A percentile compares a stretch with the other conserved stretches of the same genome.
phyloP scores from a whole-genome alignment of 768 basidiomycete genomes.

The Kwoniella sp. region DNA sequence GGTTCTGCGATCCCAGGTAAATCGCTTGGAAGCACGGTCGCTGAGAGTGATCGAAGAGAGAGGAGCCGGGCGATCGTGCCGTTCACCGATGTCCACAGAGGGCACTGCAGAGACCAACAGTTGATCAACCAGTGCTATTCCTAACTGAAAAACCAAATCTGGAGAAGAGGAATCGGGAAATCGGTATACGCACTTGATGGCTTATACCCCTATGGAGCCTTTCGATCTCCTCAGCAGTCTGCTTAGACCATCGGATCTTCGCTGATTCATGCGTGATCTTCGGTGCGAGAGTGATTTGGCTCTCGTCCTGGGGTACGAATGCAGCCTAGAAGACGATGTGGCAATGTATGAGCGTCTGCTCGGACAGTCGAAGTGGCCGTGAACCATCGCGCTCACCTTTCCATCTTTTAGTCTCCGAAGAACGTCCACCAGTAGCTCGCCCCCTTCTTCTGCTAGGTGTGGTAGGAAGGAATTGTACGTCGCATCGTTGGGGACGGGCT shows the following conservation, averaged over 20 bases:
- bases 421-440: slow-evolving; percentile 70
- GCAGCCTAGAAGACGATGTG: slow-evolving; percentile 58
- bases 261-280: slow-evolving; percentile 64
- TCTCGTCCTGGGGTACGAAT: slow-evolving; percentile 61
- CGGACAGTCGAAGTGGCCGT: neutral
- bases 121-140: neutral
- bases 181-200: slow-evolving; percentile 65
- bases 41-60: slow-evolving; percentile 14
- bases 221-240: slow-evolving; percentile 65
- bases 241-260: slow-evolving; percentile 63
- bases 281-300: slow-evolving; percentile 62
- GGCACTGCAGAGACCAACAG: slow-evolving; percentile 33
- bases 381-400: slow-evolving; percentile 58
- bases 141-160: slow-evolving; percentile 23
- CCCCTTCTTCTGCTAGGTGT: slow-evolving; percentile 67
- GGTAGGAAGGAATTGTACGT: slow-evolving; percentile 66
- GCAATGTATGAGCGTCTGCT: neutral
- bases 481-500: slow-evolving; percentile 64
- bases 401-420: slow-evolving; percentile 67
- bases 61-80: slow-evolving; percentile 60
- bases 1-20: neutral
- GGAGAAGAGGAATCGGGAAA: slow-evolving; percentile 26
- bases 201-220: slow-evolving; percentile 67
- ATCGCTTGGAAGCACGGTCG: neutral
- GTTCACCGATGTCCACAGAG: slow-evolving; percentile 41